phyloP scores from a whole-genome alignment of 2,329 filamentous ascomycete genomes.

The Phoma sp. region DNA sequence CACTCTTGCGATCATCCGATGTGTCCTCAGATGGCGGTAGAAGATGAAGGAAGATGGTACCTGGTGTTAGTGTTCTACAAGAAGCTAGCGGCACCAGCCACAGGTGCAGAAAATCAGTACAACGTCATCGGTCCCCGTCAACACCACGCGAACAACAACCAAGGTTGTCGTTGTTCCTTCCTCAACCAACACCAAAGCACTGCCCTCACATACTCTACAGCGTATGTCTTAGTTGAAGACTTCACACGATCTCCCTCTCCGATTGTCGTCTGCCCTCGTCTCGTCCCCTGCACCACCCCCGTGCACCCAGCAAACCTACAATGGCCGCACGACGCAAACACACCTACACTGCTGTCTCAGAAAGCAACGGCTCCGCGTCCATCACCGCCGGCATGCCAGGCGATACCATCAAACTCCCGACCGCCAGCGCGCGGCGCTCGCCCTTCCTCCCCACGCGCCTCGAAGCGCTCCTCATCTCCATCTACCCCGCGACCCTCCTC shows the following conservation, averaged over 20 bases:
- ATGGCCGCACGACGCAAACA: slow-evolving; percentile 46
- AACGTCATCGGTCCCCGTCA: slow-evolving; percentile 32
- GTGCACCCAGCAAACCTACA: not conserved
- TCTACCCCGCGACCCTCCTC: slow-evolving; percentile 79
- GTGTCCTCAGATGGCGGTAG: slow-evolving; percentile 20
- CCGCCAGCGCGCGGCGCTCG: slow-evolving; percentile 43
- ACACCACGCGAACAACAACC: not conserved
- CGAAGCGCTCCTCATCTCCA: slow-evolving; percentile 67
- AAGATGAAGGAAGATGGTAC: slow-evolving; percentile 19
- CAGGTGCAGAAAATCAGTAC: slow-evolving; percentile 18
- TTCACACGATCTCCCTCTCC: not conserved
- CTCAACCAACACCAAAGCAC: not conserved
- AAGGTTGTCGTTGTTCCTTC: not conserved
- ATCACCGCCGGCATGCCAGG: slow-evolving; percentile 34
- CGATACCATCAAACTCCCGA: slow-evolving; percentile 30
- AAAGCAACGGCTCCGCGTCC: slow-evolving; percentile 20
- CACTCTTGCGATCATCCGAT: slow-evolving; percentile 6
- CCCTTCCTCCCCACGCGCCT: slow-evolving; percentile 73
- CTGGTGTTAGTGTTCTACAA: slow-evolving; percentile 14
- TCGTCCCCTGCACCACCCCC: not conserved
- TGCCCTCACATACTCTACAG: not conserved
- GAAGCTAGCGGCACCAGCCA: slow-evolving; percentile 28
- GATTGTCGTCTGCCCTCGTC: not conserved
- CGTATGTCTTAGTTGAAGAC: too few relatives aligned
- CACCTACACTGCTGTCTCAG: slow-evolving; percentile 18